These are phyloP conservation scores for Inga laurina DNA, from an alignment of 306 rosid species.

Conservation along the genomic window DNA sequence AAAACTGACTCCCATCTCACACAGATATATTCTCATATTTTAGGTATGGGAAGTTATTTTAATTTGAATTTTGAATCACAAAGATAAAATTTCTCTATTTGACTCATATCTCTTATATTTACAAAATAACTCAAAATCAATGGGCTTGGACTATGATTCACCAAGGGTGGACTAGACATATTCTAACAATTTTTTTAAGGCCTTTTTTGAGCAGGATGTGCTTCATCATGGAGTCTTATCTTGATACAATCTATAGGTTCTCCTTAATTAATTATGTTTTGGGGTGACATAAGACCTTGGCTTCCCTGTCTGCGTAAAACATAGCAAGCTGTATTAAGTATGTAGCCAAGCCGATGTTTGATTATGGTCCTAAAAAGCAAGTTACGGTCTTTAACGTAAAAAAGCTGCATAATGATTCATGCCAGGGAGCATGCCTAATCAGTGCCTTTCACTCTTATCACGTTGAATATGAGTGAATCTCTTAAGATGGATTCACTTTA, in stretches of 20 bases:
- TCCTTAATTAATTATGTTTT: neutral
- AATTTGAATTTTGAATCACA: too few species aligned
- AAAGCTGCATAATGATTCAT: neutral
- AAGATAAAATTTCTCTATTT: too few species aligned
- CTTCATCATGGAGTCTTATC: neutral
- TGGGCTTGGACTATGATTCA: too few species aligned
- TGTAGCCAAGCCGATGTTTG: neutral
- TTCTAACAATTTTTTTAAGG: neutral
- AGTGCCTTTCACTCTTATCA: neutral
- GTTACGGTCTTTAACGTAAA: neutral
- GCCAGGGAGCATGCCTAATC: neutral
- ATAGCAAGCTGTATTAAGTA: neutral
- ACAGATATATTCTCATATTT: too few species aligned
- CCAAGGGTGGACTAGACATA: too few species aligned
- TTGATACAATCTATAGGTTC: neutral
- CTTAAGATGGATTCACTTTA: neutral
- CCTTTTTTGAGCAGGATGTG: neutral
- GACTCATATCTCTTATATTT: too few species aligned
- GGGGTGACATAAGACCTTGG: neutral
- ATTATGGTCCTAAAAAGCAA: neutral
- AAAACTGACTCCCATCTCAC: too few species aligned
- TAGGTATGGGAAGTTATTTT: too few species aligned
- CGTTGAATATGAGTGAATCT: neutral
- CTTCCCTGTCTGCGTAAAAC: neutral
- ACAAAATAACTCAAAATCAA: too few species aligned